These are phyloP conservation scores for Cardamine occulta DNA, from an alignment of 345 rosid genomes.

Conservation along the genomic window DNA sequence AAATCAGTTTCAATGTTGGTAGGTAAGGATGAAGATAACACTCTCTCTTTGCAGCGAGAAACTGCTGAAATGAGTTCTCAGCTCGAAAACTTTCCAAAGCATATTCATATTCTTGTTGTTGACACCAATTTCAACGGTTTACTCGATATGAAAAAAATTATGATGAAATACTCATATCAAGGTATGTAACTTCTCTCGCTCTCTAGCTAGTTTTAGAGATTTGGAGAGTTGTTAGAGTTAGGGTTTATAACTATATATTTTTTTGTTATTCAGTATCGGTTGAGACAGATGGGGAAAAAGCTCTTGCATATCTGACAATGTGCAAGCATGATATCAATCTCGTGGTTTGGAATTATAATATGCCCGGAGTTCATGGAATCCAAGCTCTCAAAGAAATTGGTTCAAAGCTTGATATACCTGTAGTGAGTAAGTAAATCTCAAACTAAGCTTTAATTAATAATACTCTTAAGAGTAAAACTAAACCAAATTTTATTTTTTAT, in stretches of 20 bases:
- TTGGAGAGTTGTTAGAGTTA: conserved; percentile 4
- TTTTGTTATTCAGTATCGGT: conserved; percentile 14
- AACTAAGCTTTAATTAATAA: not conserved
- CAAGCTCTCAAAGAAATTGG: conserved; percentile 30
- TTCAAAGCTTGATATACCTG: conserved; percentile 25
- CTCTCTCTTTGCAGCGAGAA: not conserved
- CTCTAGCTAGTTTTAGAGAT: not conserved
- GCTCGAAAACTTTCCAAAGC: not conserved
- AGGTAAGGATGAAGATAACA: not conserved
- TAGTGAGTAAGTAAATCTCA: conserved; percentile 24
- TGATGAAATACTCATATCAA: conserved; percentile 1
- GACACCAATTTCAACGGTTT: not conserved
- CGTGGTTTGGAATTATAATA: conserved; percentile 39
- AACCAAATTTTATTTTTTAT: not conserved
- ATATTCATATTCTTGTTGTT: conserved; percentile 25
- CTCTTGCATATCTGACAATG: conserved; percentile 13
- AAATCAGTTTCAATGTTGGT: conserved; percentile 1
- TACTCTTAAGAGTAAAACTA: not conserved
- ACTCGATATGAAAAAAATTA: not conserved
- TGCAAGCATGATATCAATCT: conserved; percentile 14
- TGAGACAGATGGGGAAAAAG: conserved; percentile 5
- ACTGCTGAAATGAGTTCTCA: conserved; percentile 12
- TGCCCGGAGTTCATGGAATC: conserved; percentile 33
- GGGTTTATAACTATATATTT: conserved; percentile 1
- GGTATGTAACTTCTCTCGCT: conserved; percentile 2